Conservation (phyloP, 2,329 filamentous ascomycete species). For the Acrocalymma vagum region DNA sequence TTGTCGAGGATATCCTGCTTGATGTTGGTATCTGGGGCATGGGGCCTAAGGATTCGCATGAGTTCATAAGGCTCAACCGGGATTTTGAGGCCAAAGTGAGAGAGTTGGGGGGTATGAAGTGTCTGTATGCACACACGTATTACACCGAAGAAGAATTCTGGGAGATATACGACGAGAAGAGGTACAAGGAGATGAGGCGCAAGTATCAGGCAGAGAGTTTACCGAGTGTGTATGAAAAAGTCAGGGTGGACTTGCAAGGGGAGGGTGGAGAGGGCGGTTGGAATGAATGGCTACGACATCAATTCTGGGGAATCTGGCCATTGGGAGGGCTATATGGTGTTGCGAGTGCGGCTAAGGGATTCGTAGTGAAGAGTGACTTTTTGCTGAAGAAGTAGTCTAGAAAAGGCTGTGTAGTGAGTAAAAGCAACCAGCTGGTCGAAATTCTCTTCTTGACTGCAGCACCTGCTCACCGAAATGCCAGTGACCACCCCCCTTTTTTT, state of each 20-base stretch:
- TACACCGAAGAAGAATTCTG: slow-evolving; percentile 78
- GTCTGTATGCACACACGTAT: slow-evolving; percentile 87
- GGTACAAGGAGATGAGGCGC: slow-evolving; percentile 69
- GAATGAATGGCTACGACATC: slow-evolving; percentile 32
- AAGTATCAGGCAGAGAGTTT: slow-evolving; percentile 71
- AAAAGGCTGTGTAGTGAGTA: not conserved
- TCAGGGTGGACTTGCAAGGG: slow-evolving; percentile 54
- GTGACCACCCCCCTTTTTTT: slow-evolving; percentile 13
- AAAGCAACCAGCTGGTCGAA: no score
- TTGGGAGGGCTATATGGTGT: slow-evolving; percentile 50
- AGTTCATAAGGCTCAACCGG: slow-evolving; percentile 75
- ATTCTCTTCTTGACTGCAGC: not conserved
- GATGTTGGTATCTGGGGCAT: slow-evolving; percentile 79
- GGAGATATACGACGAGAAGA: slow-evolving; percentile 67
- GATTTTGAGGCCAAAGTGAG: slow-evolving; percentile 74
- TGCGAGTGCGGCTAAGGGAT: slow-evolving; percentile 43
- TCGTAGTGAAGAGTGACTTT: slow-evolving; percentile 42
- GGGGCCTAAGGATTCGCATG: slow-evolving; percentile 63
- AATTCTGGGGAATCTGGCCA: slow-evolving; percentile 46
- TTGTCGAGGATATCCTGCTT: slow-evolving; percentile 39
- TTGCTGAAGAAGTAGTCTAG: slow-evolving; percentile 35
- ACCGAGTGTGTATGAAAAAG: slow-evolving; percentile 76
- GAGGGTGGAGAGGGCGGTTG: slow-evolving; percentile 30
- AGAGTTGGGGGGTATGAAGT: slow-evolving; percentile 81
- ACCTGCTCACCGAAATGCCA: no score